Percentiles rank a stretch among this genome's conserved stretches.
phyloP scores from a whole-genome alignment of 768 basidiomycete species.

The Lactarius hengduanensis region DNA sequence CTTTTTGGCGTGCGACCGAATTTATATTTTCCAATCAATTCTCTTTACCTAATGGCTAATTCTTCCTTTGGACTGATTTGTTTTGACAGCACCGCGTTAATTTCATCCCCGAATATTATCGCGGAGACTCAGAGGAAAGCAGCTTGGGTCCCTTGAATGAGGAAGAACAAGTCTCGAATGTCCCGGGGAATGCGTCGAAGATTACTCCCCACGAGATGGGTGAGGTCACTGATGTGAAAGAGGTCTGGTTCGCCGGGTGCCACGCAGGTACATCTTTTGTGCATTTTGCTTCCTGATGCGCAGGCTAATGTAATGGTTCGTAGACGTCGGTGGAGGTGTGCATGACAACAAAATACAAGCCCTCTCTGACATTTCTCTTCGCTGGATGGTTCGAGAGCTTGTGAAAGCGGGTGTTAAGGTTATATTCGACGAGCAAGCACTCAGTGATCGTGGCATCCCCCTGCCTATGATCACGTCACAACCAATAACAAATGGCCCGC shows the following conservation, averaged over 20 bases:
- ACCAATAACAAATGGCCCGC: background rate
- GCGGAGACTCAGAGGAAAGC: no score
- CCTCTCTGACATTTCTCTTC: constrained; percentile 21
- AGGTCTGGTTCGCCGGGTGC: constrained; percentile 22
- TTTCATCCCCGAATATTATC: constrained; percentile 62
- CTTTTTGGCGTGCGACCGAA: background rate
- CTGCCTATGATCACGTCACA: background rate
- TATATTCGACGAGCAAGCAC: constrained; percentile 4
- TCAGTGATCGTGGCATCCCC: background rate
- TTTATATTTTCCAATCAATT: background rate
- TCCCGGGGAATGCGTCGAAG: background rate
- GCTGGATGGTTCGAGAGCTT: constrained; percentile 27
- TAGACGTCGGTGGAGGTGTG: constrained; percentile 25
- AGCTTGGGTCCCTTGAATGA: no score
- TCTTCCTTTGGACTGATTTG: background rate
- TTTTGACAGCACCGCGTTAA: no score
- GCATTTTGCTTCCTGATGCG: background rate
- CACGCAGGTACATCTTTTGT: constrained; percentile 7
- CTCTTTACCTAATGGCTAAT: background rate
- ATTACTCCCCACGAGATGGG: background rate
- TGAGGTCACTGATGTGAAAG: constrained; percentile 7
- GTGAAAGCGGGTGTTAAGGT: background rate
- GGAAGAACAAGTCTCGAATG: background rate
- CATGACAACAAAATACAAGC: background rate
- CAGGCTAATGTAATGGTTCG: background rate